Conservation (phyloP, 768 basidiomycete species). For the Tylopilus subfusipes region DNA sequence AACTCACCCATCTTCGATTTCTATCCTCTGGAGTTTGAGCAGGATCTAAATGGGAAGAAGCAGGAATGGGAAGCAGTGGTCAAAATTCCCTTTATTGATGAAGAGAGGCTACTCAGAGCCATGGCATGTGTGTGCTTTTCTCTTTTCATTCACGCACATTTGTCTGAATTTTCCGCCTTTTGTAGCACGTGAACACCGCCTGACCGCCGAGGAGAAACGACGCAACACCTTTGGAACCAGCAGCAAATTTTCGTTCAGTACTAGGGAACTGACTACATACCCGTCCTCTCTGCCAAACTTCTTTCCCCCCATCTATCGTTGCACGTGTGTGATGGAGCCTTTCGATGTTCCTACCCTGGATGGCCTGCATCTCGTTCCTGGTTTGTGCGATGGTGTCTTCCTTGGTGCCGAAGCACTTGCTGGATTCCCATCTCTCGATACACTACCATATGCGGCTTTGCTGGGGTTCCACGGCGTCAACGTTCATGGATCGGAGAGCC, state of each 20-base stretch:
- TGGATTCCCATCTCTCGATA: slow-evolving; percentile 94
- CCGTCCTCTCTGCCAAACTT: slow-evolving; percentile 93
- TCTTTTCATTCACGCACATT: neutral
- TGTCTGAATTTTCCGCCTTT: neutral
- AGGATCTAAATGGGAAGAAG: slow-evolving; percentile 96
- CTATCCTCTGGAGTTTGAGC: slow-evolving; percentile 89
- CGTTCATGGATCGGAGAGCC: slow-evolving; percentile 85
- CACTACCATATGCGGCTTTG: slow-evolving; percentile 71
- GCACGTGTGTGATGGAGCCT: slow-evolving; percentile 72
- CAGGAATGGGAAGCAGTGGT: slow-evolving; percentile 99
- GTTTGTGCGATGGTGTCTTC: slow-evolving; percentile 84
- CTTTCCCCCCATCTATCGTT: slow-evolving; percentile 84
- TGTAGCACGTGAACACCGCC: slow-evolving; percentile 70
- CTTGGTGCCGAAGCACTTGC: slow-evolving; percentile 85
- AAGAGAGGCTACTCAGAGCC: slow-evolving; percentile 68
- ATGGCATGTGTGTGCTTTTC: slow-evolving; percentile 58
- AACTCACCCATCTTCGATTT: slow-evolving; percentile 91
- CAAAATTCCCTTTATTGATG: slow-evolving; percentile 97
- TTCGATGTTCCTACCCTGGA: slow-evolving; percentile 86
- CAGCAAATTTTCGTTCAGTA: slow-evolving; percentile 71
- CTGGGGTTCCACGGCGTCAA: slow-evolving; percentile 89
- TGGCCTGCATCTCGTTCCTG: slow-evolving; percentile 81
- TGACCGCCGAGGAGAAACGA: slow-evolving; percentile 69
- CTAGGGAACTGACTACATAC: slow-evolving; percentile 61
- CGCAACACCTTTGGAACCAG: slow-evolving; percentile 81